Base-by-base conservation (phyloP, 2,329 filamentous ascomycete species). In the Paraphaeosphaeria sporulosa region DNA sequence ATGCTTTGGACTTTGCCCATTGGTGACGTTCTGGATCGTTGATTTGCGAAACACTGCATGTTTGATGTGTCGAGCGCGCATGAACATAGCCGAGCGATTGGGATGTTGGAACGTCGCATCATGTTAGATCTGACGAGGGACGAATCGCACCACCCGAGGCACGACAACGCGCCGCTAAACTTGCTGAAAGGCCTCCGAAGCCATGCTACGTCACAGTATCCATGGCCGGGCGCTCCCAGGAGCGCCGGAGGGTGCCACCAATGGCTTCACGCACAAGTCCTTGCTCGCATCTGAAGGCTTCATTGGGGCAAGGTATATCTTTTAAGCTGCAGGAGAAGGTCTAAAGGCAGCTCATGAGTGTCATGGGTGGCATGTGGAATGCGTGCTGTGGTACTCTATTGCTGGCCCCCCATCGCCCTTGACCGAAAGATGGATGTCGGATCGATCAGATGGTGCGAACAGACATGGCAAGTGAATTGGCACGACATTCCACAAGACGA, bases 51-150 rank as follows among this genome's bases (percentile, higher is more conserved):
- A 57, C 59, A 19, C 10, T 48, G 40, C 43, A 23, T 17, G 59
- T 61, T 54, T 61, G 40, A 56, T 21, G 34, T 19, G 36, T 25
- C 25, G 38, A 17, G 21, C 55, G 49, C 25, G 54, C 49, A 50
- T 51, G 30, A 50, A 25, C n/a, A 32, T 55, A 21, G 34, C 44
- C 48, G 48, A 52, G 13, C 34, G 7, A 27, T 52, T 51, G 19
- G 34, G 34, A 51, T 34, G 27, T 47, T 42, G 27, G n/a, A 57
- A 57, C 56, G 56, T 58, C 56, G 49, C 49, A 54, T 53, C 49
- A 49, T 49, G 42, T 10, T 30, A 27, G 19, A 57, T 46, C 44
- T 34, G 55, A 57, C 46, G 36, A 32, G 46, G 21, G 15, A 13
- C 12, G n/a, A 21, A 25, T 23, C 13, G 2, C 17, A 49, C 30